These are phyloP conservation scores for Xylaria grammica DNA, from an alignment of 495 filamentous ascomycete species.

Conservation along the genomic window DNA sequence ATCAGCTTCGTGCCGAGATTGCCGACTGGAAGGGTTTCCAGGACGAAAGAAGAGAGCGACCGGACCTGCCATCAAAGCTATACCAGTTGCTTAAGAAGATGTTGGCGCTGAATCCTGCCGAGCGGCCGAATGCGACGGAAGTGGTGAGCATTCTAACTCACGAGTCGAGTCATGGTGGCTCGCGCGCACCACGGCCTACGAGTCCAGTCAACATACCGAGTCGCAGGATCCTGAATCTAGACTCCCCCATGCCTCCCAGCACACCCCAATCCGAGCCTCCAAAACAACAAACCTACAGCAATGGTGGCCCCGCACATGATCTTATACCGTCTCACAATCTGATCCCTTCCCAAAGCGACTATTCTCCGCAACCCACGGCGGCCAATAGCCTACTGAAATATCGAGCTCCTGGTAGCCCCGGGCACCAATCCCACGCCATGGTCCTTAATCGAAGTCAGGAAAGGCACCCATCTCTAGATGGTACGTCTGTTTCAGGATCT, in stretches of 20 bases:
- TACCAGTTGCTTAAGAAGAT: constrained; percentile 84
- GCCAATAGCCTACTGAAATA: constrained; percentile 41
- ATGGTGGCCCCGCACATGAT: constrained; percentile 28
- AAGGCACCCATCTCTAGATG: constrained; percentile 31
- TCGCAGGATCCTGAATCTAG: constrained; percentile 61
- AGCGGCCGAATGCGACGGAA: constrained; percentile 84
- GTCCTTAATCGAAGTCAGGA: constrained; percentile 43
- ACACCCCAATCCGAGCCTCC: constrained; percentile 50
- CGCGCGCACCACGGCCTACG: constrained; percentile 40
- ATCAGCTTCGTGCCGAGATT: constrained; percentile 85
- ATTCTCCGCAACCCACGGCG: constrained; percentile 34
- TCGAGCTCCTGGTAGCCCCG: constrained; percentile 33
- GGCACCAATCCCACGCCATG: constrained; percentile 41
- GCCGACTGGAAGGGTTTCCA: constrained; percentile 85
- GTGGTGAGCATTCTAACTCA: constrained; percentile 82
- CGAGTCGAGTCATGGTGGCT: constrained; percentile 53
- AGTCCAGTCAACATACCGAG: constrained; percentile 43
- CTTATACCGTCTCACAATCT: constrained; percentile 41
- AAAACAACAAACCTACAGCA: constrained; percentile 32
- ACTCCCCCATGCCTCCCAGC: constrained; percentile 55
- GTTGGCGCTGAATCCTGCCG: constrained; percentile 74
- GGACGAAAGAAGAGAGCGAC: constrained; percentile 70
- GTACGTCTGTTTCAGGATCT: constrained; percentile 24
- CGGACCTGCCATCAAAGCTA: constrained; percentile 84
- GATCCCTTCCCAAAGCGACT: constrained; percentile 30